phyloP scores from a whole-genome alignment of 163 green algal genomes.

The Chlorella variabilis region DNA sequence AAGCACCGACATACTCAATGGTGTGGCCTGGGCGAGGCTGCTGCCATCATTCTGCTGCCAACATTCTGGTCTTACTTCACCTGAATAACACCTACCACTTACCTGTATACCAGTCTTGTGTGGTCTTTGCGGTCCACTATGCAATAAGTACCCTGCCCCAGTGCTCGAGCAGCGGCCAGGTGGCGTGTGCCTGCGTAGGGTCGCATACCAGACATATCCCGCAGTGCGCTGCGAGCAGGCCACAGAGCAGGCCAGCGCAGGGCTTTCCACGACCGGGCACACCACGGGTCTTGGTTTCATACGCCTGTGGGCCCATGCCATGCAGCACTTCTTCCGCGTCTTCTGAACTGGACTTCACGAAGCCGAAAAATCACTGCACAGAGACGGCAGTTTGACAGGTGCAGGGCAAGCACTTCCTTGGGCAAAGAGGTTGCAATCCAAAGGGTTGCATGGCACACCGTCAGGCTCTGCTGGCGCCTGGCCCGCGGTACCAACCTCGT shows the following conservation, averaged over 20 bases:
- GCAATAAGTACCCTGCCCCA: slow-evolving; percentile 53
- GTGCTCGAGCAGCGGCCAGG: slow-evolving; percentile 38
- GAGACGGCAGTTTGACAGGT: background rate
- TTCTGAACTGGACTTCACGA: slow-evolving; percentile 45
- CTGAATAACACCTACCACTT: background rate
- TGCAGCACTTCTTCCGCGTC: slow-evolving; percentile 38
- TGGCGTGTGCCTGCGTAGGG: slow-evolving; percentile 5
- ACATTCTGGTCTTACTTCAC: no score
- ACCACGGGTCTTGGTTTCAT: slow-evolving; percentile 60
- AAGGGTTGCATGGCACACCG: no score
- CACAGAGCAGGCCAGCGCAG: no score
- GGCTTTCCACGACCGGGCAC: no score
- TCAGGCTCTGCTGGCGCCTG: no score
- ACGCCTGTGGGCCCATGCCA: slow-evolving; percentile 31
- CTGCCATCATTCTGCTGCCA: no score
- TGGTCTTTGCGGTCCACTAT: slow-evolving; percentile 34
- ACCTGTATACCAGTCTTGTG: slow-evolving; percentile 56
- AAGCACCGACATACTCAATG: background rate
- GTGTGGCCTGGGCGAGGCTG: background rate
- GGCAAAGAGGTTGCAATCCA: no score
- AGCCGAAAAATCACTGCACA: slow-evolving; percentile 66
- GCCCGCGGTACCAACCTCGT: slow-evolving; percentile 62
- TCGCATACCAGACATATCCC: no score
- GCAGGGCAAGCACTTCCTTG: background rate
- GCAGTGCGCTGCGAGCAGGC: no score